Base-by-base conservation (phyloP, 2,329 filamentous ascomycete genomes). In the Penicillium decumbens region DNA sequence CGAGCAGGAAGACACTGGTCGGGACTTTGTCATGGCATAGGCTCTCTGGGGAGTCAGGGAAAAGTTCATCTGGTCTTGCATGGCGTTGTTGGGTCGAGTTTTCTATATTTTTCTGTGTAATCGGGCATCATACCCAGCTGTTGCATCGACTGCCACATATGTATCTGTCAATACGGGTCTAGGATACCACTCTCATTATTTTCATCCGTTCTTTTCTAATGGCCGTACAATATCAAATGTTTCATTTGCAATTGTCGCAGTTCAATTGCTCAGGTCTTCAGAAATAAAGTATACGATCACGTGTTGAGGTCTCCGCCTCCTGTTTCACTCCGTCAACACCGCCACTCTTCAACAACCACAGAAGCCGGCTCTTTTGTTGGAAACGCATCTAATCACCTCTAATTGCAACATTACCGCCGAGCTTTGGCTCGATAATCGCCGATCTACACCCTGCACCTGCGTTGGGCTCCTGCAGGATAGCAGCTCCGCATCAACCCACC, bases 1-100 rank as follows among this genome's bases (percentile, higher is more conserved):
- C 67, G 87, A 90, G 71, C 81, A 85, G 50, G 86, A 89, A 70
- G 77, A 77, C 47, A 81, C 81, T 61, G 77, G 75, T 40, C 74
- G 75, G 57, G 76, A 79, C 60, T 71, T 72, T 49, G 51, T 77
- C 51, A 60, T 72, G 59, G 72, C 71, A 39, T 75, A 62, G 62
- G 45, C 32, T 44, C 49, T 32, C 47, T 28, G 32, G 30, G 42
- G 32, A 30, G 43, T 46, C 46, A 51, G 53, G 51, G 50, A 60
- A 60, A 60, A 63, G 54, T 56, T 58, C 54, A 55, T 54, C 49
- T 58, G 55, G 49, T 55, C 43, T 58, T 65, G 63, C 60, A 64
- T 64, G 67, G 67, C 67, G 67, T 69, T 69, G 47, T 55, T 28
- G 56, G 56, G 52, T 51, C 53, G 27, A 28, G 27, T 49, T 54